Evolutionary conservation across 225 moss, liverwort and hornwort genomes (phyloP), one percentile per base, ranked within the genome.

Genomic region (Neckera pumila): DNA sequence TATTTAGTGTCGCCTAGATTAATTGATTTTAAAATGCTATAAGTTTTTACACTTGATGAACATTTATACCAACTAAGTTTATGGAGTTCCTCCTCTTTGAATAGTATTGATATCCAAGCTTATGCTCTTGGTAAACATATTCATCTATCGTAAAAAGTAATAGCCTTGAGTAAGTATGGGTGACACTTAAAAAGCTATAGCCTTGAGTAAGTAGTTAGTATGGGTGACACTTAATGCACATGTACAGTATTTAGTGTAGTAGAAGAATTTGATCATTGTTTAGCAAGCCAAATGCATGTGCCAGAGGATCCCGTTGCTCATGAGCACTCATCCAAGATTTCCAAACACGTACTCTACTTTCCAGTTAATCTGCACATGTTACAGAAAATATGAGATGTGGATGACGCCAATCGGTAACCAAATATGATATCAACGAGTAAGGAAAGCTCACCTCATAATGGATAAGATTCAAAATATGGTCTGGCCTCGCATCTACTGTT

Each of bases 401-500:
- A 63, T 36, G 22, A 89, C 63, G 49, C 76, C 53, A 38, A 75
- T 47, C 77, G 61, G 57, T 40, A 53, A 84, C 28, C 22, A 64
- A 61, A 59, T 22, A 90, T 47, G 45, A 74, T 82, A 66, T 64
- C 54, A 90, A 64, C 63, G 14, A 53, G 84, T 53, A 82, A 77
- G 79, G 80, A 76, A 89, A 58, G 26, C 58, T 89, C 69, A 96
- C 98, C 97, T 99, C 96, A 86, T 95, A 99, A 91, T 97, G 96
- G 40, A 99, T 97, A 38, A 99, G 87, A 89, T 99, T 99, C 87
- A 99, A 56, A 76, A 95, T 19, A 86, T 97, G 93, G 90, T 99
- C 99, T 80, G 96, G 94, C 80, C 99, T 95, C 85, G 93, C 93
- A 85, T 96, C 96, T 27, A 96, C 93, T 66, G 89, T 93, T 76